Evolutionary conservation across 371 early-diverging fungal genomes (phyloP).

Genomic region (Apophysomyces elegans): DNA sequence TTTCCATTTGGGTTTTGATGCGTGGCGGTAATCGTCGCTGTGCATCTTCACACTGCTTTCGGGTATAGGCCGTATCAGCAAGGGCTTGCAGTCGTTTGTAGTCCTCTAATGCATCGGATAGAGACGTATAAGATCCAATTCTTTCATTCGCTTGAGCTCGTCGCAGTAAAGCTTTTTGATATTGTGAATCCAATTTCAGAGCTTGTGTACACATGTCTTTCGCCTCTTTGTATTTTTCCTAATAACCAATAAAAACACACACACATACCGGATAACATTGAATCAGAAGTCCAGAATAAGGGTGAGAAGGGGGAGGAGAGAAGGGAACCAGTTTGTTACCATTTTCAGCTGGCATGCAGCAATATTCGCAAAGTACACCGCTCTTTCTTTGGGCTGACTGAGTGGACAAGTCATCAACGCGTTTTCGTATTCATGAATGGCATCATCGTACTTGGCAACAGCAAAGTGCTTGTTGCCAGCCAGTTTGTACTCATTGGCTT

Average conservation of each 20-base stretch:
- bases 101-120: constrained; percentile 65
- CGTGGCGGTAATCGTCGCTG: constrained; percentile 40
- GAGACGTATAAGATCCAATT: constrained; percentile 50
- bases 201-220: constrained; percentile 59
- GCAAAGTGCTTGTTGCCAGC: constrained; percentile 61
- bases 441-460: constrained; percentile 51
- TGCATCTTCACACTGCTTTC: constrained; percentile 39
- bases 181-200: constrained; percentile 71
- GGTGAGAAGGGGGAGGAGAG: not conserved
- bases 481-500: constrained; percentile 56
- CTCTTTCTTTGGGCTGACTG: constrained; percentile 44
- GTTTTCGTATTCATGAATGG: constrained; percentile 62
- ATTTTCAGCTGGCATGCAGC: constrained; percentile 72
- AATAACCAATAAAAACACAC: no score
- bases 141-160: constrained; percentile 82
- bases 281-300: no score
- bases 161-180: constrained; percentile 77
- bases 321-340: constrained; percentile 29
- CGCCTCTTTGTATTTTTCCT: constrained; percentile 58
- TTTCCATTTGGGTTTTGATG: constrained; percentile 57
- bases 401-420: constrained; percentile 64
- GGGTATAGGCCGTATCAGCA: constrained; percentile 41
- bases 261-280: no score
- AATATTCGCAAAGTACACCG: constrained; percentile 67
- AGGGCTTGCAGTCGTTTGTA: constrained; percentile 41